A percentile compares a stretch with the other conserved stretches of the same genome.
Conservation (phyloP, 2,329 filamentous ascomycete species). For the Mariannaea sp. region DNA sequence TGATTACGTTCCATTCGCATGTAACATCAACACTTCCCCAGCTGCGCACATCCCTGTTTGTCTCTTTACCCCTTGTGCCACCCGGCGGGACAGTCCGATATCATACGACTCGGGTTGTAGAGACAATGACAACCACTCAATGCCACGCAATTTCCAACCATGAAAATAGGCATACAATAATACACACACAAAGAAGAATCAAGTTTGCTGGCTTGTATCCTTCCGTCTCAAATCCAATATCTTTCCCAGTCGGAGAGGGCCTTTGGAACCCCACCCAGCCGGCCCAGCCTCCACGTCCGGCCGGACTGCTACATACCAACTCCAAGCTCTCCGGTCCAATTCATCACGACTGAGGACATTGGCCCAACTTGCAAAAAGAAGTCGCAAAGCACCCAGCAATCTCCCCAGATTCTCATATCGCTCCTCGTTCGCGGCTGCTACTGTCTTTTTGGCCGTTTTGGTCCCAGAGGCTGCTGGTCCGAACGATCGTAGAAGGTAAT, state of each 20-base stretch:
- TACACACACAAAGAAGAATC: not conserved
- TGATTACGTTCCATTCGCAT: not conserved
- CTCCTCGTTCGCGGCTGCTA: slow-evolving; percentile 58
- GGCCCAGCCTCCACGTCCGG: slow-evolving; percentile 76
- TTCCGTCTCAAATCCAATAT: slow-evolving; percentile 63
- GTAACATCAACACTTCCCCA: slow-evolving; percentile 4
- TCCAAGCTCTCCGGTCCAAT: slow-evolving; percentile 77
- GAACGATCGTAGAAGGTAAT: slow-evolving; percentile 65
- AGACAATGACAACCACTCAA: not conserved
- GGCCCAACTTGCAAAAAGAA: slow-evolving; percentile 77
- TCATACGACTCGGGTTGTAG: slow-evolving; percentile 13
- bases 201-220: slow-evolving; percentile 7
- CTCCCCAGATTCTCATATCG: slow-evolving; percentile 72
- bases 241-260: slow-evolving; percentile 65
- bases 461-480: slow-evolving; percentile 47
- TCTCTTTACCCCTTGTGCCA: slow-evolving; percentile 7
- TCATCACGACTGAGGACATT: slow-evolving; percentile 65
- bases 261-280: slow-evolving; percentile 84
- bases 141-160: not conserved
- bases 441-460: slow-evolving; percentile 42
- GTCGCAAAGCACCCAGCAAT: slow-evolving; percentile 71
- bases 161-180: not conserved
- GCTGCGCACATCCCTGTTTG: slow-evolving; percentile 11
- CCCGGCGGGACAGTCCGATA: slow-evolving; percentile 13
- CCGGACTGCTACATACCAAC: slow-evolving; percentile 78